Evolutionary conservation across 306 rosid genomes (phyloP), one percentile per base, ranked within the genome.

Genomic region (Cicer judaicum): DNA sequence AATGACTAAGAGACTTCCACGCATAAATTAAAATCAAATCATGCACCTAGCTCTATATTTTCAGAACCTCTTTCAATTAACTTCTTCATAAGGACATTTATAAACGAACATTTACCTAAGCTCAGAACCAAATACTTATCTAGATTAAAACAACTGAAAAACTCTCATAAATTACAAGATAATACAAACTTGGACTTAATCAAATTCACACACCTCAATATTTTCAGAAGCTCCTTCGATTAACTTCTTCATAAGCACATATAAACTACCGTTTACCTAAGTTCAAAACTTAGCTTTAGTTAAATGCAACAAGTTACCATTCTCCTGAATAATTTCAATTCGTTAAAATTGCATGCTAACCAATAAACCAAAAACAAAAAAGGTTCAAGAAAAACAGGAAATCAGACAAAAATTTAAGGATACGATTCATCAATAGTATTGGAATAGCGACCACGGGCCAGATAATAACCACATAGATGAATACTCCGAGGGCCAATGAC

Each of bases 401-500:
- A 50, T 19, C 1, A 42, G 40, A 14, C n/a, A 52, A 12, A 72
- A 11, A 62, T 10, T 5, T 7, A 84, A 77, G 97, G 97, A 93
- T 93, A 91, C 97, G 89, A 88, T 19, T 85, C 84, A 15, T 81
- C 86, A 38, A 73, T 49, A 13, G 59, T 3, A 76, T 56, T 60
- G 76, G 34, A 1, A 40, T 39, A 75, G 13, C 43, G 81, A n/a
- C 66, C 15, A 52, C 70, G 52, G 12, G 84, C 72, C 6, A 90
- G 68, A 81, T 84, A 89, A 56, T 84, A 87, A 39, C 98, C 97
- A 29, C 92, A 88, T n/a, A 93, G 87, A 73, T 89, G 96, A 80
- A 93, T 82, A 64, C 96, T 89, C 68, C 91, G 89, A 73, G 92
- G 94, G 29, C 98, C 97, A 72, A 93, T 39, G n/a, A 88, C 97